Evolutionary conservation across 2,329 filamentous ascomycete genomes (phyloP).

Genomic region (Neocatenulostroma microsporum): DNA sequence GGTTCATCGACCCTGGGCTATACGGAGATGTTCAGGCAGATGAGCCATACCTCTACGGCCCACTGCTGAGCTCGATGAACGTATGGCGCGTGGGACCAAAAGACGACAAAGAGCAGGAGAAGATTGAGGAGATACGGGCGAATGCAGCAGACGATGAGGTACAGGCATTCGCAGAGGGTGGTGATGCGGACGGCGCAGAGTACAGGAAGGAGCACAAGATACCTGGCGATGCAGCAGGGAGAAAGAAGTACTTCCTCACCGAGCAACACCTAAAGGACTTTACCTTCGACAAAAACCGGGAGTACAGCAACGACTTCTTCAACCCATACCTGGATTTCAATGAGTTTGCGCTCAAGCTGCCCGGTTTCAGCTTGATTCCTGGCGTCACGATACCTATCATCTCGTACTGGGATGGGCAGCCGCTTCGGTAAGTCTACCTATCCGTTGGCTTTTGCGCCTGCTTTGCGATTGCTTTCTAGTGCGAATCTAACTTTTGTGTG

Average conservation of each 20-base stretch:
- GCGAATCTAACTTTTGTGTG: conserved; percentile 8
- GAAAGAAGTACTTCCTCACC: conserved; percentile 56
- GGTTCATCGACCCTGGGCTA: conserved; percentile 83
- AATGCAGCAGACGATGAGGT: conserved; percentile 55
- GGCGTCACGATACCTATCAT: conserved; percentile 67
- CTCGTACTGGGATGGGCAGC: conserved; percentile 73
- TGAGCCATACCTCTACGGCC: conserved; percentile 75
- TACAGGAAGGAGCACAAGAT: conserved; percentile 33
- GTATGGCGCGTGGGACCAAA: conserved; percentile 58
- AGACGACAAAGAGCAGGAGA: conserved; percentile 27
- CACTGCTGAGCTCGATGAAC: conserved; percentile 74
- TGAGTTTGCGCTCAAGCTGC: conserved; percentile 62
- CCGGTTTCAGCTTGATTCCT: conserved; percentile 46
- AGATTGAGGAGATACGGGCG: conserved; percentile 29
- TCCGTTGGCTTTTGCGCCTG: no score
- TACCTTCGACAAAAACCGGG: conserved; percentile 53
- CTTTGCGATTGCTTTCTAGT: conserved; percentile 1
- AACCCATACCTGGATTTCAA: conserved; percentile 90
- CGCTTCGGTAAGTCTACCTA: conserved; percentile 55
- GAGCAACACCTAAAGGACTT: conserved; percentile 50
- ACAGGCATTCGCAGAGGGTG: conserved; percentile 49
- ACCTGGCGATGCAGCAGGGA: conserved; percentile 35
- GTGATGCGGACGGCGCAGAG: conserved; percentile 37
- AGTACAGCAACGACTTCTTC: conserved; percentile 67
- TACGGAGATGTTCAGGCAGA: conserved; percentile 88